Percentiles rank a stretch among this genome's conserved stretches.
Conservation (phyloP, 176 grass and related monocot species). For the Triticum urartu region DNA sequence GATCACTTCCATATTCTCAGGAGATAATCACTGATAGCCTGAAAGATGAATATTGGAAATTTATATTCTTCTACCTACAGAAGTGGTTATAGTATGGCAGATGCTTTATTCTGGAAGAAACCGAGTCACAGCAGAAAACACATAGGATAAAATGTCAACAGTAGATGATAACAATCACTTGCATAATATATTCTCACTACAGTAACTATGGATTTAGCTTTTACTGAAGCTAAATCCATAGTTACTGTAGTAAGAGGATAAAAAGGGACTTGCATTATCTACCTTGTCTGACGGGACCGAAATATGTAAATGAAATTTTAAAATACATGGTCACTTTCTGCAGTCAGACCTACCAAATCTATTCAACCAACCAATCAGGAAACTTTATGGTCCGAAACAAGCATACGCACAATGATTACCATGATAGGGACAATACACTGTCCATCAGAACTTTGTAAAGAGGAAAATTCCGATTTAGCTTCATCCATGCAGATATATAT, state of each 20-base stretch:
- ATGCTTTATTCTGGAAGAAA: not conserved
- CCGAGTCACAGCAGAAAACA: not conserved
- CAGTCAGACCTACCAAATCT: slow-evolving; percentile 41
- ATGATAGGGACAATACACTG: slow-evolving; percentile 24
- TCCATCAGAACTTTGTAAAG: not conserved
- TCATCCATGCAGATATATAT: slow-evolving; percentile 4
- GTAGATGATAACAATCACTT: not conserved
- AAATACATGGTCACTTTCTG: slow-evolving; percentile 14
- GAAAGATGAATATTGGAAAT: slow-evolving; percentile 6
- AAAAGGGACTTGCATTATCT: not conserved
- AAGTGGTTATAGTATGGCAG: not conserved
- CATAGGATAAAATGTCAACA: not conserved
- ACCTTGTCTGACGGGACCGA: not conserved
- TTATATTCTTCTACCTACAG: not conserved
- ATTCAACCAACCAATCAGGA: slow-evolving; percentile 41
- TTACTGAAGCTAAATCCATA: not conserved
- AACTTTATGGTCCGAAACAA: slow-evolving; percentile 23
- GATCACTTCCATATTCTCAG: slow-evolving; percentile 7
- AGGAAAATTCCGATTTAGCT: slow-evolving; percentile 16
- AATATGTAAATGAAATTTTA: not conserved
- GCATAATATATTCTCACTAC: not conserved
- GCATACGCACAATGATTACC: slow-evolving; percentile 20
- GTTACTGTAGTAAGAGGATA: not conserved
- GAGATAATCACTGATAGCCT: slow-evolving; percentile 3
- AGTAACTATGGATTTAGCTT: not conserved